Base-by-base conservation (phyloP, 371 early-diverging fungal genomes). In the Amoeboaphelidium protococcarum region DNA sequence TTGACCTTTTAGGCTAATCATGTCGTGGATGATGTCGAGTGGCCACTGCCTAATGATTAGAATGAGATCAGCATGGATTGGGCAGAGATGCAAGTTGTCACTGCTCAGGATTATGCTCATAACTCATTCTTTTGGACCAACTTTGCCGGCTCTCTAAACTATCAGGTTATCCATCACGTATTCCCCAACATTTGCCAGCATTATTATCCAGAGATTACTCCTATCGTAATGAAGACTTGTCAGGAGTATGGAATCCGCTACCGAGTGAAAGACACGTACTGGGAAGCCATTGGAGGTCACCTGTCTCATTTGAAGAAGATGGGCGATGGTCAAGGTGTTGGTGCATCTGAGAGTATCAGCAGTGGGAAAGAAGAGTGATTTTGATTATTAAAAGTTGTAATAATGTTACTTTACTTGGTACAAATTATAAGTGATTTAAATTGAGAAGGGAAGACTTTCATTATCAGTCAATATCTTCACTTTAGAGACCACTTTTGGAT, bases 1-100 rank as follows among this genome's bases (percentile, higher is more conserved):
- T 52, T 68, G 41, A 68, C 66, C 42, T 71, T 71, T 57, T 70
- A 71, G 51, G 72, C 67, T n/a, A 68, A 68, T 56, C 72, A 71
- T 40, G 72, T 71, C 3, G 68, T 68, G 0, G 58, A 57, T 41
- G 67, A 67, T 25, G 65, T 67, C 6, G 57, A 62, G 44, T 71
- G 67, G 58, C 67, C 70, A 20, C 44, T 55, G 45, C 61, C 70
- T 3, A 63, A 70, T 50, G 56, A 55, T 49, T 53, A 54, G 19
- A 64, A 60, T 27, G 26, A 62, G 2, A 60, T 68, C 13, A 47
- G 56, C 43, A 60, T 55, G 47, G 72, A 71, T 52, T 71, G 72
- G 72, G 69, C 69, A 42, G 64, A 64, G 3, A 61, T 71, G 64
- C 72, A 71, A 53, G 60, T 70, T 21, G 54, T 55, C 25, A 70